Percentiles rank a stretch among this genome's conserved stretches.
Evolutionary conservation across 2,329 filamentous ascomycete species (phyloP).

Genomic region (Akanthomyces uredinophilus): DNA sequence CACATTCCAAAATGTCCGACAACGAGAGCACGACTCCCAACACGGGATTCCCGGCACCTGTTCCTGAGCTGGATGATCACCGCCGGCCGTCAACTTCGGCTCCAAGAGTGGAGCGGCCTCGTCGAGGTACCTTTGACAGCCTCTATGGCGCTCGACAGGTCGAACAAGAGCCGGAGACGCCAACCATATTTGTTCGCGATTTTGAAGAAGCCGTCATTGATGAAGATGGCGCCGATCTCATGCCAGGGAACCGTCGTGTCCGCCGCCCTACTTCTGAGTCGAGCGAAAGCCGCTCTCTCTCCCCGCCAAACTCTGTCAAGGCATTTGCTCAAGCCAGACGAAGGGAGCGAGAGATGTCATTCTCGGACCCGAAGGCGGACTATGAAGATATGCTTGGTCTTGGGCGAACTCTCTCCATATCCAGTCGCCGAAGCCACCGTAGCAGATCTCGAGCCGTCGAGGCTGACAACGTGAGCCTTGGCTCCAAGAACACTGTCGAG

Average conservation of each 20-base stretch:
- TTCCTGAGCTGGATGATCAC: conserved; percentile 84
- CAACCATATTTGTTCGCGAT: conserved; percentile 58
- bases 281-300: conserved; percentile 62
- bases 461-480: conserved; percentile 56
- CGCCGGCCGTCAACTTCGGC: conserved; percentile 60
- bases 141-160: conserved; percentile 52
- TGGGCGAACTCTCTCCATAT: conserved; percentile 65
- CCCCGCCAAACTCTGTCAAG: conserved; percentile 94
- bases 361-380: conserved; percentile 43
- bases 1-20: conserved; percentile 57
- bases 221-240: conserved; percentile 61
- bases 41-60: conserved; percentile 65
- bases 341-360: conserved; percentile 67
- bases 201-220: conserved; percentile 77
- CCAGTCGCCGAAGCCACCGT: conserved; percentile 55
- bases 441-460: conserved; percentile 57
- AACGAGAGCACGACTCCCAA: conserved; percentile 55
- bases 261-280: conserved; percentile 56
- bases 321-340: conserved; percentile 90
- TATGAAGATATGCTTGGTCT: conserved; percentile 54
- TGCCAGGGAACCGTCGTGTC: conserved; percentile 38
- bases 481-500: conserved; percentile 66
- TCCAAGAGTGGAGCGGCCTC: conserved; percentile 54
- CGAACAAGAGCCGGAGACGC: conserved; percentile 31
- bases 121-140: conserved; percentile 71